Base-by-base conservation (phyloP, 2,329 filamentous ascomycete genomes). In the Anthostomella pinea region DNA sequence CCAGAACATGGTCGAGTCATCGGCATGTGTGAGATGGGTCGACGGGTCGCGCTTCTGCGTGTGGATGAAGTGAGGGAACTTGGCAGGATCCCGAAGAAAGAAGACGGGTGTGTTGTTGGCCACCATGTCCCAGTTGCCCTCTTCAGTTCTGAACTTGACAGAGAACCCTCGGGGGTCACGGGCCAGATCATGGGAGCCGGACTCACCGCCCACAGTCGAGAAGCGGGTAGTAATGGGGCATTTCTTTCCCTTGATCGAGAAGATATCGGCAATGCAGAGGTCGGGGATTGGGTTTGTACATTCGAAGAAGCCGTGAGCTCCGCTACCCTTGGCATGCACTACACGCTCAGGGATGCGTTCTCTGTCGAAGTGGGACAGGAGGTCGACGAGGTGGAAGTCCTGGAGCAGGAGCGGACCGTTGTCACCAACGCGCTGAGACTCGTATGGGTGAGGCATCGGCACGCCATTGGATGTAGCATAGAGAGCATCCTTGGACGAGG, bases 21-120 rank as follows among this genome's bases (percentile, higher is more conserved):
- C 43, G 4, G 44, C 46, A 33, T 47, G 44, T 7, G 75, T 79
- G 5, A 85, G 62, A 55, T 87, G 79, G 3, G 81, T 86, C 19
- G 77, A 67, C 0, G 83, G 83, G 52, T 87, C 69, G n/a, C 83
- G 71, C 69, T 87, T 87, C 58, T 87, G 83, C 0, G 82, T 85
- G 57, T 86, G 83, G 35, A 86, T 86, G 53, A 86, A 82, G 53
- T 81, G 67, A 16, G 83, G 83, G 56, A 85, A 87, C 60, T 87
- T 87, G 46, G 79, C 73, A 0, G 83, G 80, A 45, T 87, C 83
- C 35, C 83, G 70, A n/a, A 87, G 55, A 63, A 88, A 87, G 69
- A 87, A 88, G 3, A 86, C 77, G 0, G 83, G 83, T 0, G 81
- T 85, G 57, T 87, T 87, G 59, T 85, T 85, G 43, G 76, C 78